These are phyloP conservation scores for Papiliotrema nemorosa DNA, from an alignment of 1,284 basidiomycete genomes.

Conservation along the genomic window DNA sequence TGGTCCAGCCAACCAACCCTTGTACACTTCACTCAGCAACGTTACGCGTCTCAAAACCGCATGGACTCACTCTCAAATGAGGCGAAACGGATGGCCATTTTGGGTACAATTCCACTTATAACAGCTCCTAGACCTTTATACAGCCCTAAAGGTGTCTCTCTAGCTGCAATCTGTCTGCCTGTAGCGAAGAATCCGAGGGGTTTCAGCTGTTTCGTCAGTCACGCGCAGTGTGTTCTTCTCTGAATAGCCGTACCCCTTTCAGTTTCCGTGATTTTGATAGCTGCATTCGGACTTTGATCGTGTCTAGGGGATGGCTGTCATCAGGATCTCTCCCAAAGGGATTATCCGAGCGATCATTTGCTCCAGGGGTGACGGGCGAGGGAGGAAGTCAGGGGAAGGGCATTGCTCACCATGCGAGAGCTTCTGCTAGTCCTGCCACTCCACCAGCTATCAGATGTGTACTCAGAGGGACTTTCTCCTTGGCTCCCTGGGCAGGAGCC, in stretches of 20 bases:
- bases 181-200: constrained; percentile 91
- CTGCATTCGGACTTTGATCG: constrained; percentile 99
- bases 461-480: constrained; percentile 60
- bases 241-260: constrained; percentile 63
- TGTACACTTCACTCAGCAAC: constrained; percentile 60
- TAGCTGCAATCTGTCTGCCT: constrained; percentile 78
- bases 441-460: constrained; percentile 91
- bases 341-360: too few relatives aligned
- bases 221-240: background rate
- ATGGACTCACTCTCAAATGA: constrained; percentile 70
- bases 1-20: constrained; percentile 62
- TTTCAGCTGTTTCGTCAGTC: constrained; percentile 69
- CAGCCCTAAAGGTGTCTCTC: constrained; percentile 90
- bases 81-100: constrained; percentile 99
- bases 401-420: constrained; percentile 57
- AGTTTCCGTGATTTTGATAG: constrained; percentile 72
- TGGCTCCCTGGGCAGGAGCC: background rate
- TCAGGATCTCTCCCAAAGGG: background rate
- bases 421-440: constrained; percentile 85
- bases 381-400: background rate
- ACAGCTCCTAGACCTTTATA: constrained; percentile 99
- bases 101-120: constrained; percentile 93
- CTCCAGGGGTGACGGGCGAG: too few relatives aligned
- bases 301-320: constrained; percentile 66
- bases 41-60: background rate